Evolutionary conservation across 306 rosid species (phyloP).

Genomic region (Astragalus glycyphyllos): DNA sequence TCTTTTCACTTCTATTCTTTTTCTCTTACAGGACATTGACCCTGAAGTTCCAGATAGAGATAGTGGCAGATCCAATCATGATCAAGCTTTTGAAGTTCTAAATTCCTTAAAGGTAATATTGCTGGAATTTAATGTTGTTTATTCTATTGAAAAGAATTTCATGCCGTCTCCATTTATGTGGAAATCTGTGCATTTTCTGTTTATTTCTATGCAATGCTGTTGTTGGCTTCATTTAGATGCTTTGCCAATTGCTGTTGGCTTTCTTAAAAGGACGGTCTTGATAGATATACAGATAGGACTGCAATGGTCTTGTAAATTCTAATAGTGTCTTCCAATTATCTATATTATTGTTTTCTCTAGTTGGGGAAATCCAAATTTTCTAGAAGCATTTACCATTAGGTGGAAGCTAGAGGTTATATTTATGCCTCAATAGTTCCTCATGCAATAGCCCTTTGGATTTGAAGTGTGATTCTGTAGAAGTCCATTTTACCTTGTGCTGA

Average conservation of each 20-base stretch:
- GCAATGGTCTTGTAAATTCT: constrained; percentile 6
- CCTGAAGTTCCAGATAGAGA: constrained; percentile 63
- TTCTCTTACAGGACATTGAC: constrained; percentile 62
- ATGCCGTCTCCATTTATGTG: constrained; percentile 20
- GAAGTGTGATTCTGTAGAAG: not conserved
- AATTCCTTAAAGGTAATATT: constrained; percentile 71
- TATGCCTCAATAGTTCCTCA: not conserved
- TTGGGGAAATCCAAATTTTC: constrained; percentile 9
- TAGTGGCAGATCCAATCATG: constrained; percentile 52
- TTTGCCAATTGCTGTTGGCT: constrained; percentile 17
- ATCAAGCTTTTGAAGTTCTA: constrained; percentile 59
- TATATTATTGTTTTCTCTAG: constrained; percentile 4
- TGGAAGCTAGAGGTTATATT: not conserved
- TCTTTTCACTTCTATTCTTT: not conserved
- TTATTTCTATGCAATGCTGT: constrained; percentile 36
- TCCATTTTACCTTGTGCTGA: constrained; percentile 22
- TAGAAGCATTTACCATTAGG: not conserved
- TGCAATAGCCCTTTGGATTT: not conserved
- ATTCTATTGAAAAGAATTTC: constrained; percentile 28
- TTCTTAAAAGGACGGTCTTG: constrained; percentile 31
- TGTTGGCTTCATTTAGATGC: constrained; percentile 18
- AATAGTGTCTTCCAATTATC: constrained; percentile 12
- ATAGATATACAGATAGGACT: not conserved
- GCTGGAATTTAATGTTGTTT: constrained; percentile 21
- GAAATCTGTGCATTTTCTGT: not conserved